Conservation (phyloP, 2,329 filamentous ascomycete genomes). For the Fonsecaea erecta region DNA sequence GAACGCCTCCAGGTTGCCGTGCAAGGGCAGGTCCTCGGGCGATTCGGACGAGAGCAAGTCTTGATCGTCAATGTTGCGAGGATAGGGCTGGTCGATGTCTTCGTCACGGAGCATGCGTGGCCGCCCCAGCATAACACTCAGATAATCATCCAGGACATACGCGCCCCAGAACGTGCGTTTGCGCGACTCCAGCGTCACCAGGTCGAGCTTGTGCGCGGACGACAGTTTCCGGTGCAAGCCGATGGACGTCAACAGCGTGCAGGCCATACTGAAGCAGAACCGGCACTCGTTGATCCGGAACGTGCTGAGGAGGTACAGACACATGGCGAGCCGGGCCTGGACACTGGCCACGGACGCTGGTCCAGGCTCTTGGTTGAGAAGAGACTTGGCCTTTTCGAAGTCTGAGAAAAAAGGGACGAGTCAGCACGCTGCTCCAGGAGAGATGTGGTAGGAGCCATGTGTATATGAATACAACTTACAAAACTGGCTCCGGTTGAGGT, state of each 20-base stretch:
- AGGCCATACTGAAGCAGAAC: constrained; percentile 58
- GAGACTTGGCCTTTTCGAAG: constrained; percentile 33
- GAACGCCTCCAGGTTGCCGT: constrained; percentile 39
- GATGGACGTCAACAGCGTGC: constrained; percentile 48
- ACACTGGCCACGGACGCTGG: constrained; percentile 56
- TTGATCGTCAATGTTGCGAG: constrained; percentile 61
- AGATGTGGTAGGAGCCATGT: no score
- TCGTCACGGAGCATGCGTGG: constrained; percentile 66
- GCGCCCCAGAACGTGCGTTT: constrained; percentile 67
- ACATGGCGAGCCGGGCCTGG: constrained; percentile 59
- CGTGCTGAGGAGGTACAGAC: constrained; percentile 59
- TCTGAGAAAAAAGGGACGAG: constrained; percentile 6
- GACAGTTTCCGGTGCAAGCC: constrained; percentile 46
- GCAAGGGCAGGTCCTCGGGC: constrained; percentile 38
- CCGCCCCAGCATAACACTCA: constrained; percentile 66
- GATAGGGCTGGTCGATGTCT: constrained; percentile 67
- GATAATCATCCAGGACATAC: constrained; percentile 66
- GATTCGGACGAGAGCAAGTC: constrained; percentile 56
- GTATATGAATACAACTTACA: constrained; percentile 10
- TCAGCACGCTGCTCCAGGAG: not conserved
- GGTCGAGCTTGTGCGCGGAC: constrained; percentile 40
- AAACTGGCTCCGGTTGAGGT: constrained; percentile 24
- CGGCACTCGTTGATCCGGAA: constrained; percentile 61
- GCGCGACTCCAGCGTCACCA: constrained; percentile 56
- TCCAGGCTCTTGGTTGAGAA: constrained; percentile 50